A percentile compares a stretch with the other conserved stretches of the same genome.
These are phyloP conservation scores for Gracilaria domingensis DNA, from an alignment of 23 red algal genomes.

Conservation along the genomic window DNA sequence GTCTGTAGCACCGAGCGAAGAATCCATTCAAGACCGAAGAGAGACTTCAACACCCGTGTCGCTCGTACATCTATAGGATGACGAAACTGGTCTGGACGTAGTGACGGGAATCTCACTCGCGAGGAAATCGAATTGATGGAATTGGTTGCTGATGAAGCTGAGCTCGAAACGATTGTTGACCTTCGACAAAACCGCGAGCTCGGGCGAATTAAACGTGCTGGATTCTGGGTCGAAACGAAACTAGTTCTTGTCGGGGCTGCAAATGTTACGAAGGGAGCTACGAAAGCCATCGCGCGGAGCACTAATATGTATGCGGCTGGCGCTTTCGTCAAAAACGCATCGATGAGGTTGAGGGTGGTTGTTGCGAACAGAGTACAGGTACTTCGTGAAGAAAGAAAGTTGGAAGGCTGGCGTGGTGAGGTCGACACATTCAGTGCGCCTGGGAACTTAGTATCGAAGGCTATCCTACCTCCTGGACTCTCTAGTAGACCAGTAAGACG, in stretches of 20 bases:
- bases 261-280: background rate
- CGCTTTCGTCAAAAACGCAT: background rate
- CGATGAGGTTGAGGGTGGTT: too few species aligned
- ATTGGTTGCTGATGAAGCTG: background rate
- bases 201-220: background rate
- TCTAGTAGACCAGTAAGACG: too few species aligned
- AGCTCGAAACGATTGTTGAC: background rate
- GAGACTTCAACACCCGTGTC: slow-evolving; percentile 55
- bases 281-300: background rate
- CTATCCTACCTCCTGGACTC: too few species aligned
- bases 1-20: slow-evolving; percentile 67
- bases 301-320: background rate
- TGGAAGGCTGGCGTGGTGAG: too few species aligned
- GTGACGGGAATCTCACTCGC: slow-evolving; percentile 71
- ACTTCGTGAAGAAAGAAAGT: too few species aligned
- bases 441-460: too few species aligned
- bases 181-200: background rate
- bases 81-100: slow-evolving; percentile 79
- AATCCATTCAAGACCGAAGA: slow-evolving; percentile 61
- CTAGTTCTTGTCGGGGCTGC: background rate
- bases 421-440: too few species aligned
- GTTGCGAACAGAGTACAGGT: too few species aligned
- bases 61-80: slow-evolving; percentile 86
- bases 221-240: background rate
- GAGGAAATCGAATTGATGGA: slow-evolving; percentile 23